Percentiles rank a stretch among this genome's conserved stretches.
Evolutionary conservation across 106 monocot genomes (phyloP).

Genomic region (Chionographis japonica): DNA sequence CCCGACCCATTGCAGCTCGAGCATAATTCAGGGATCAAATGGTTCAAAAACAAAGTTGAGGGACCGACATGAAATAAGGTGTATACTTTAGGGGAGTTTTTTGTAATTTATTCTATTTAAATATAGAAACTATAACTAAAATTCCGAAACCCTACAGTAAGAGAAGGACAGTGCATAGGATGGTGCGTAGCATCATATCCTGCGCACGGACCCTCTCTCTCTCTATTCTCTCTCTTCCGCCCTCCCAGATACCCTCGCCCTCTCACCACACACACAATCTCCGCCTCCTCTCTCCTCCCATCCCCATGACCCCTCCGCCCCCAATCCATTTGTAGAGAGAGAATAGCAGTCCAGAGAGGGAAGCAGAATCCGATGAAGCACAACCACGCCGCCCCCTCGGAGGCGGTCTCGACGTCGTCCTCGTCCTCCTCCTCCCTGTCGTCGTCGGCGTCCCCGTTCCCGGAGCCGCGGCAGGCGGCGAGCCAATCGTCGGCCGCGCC

Average conservation of each 20-base stretch:
- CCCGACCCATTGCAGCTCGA: no score
- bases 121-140: no score
- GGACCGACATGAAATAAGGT: no score
- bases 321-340: background rate
- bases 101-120: no score
- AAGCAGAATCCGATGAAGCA: conserved; percentile 1
- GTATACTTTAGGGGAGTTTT: no score
- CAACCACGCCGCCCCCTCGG: background rate
- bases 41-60: no score
- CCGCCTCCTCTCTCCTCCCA: background rate
- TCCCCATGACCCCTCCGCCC: background rate
- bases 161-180: no score
- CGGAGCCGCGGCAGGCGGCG: conserved; percentile 6
- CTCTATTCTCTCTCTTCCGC: background rate
- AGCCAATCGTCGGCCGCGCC: background rate
- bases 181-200: conserved; percentile 6
- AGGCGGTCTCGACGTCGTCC: background rate
- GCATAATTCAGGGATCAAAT: no score
- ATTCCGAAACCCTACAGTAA: no score
- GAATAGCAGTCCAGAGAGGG: background rate
- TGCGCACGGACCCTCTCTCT: background rate
- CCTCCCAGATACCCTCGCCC: background rate
- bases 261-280: background rate
- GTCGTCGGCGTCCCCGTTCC: background rate
- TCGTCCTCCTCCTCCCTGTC: background rate